Evolutionary conservation across 2,329 filamentous ascomycete species (phyloP).

Genomic region (Penicillium sp.): DNA sequence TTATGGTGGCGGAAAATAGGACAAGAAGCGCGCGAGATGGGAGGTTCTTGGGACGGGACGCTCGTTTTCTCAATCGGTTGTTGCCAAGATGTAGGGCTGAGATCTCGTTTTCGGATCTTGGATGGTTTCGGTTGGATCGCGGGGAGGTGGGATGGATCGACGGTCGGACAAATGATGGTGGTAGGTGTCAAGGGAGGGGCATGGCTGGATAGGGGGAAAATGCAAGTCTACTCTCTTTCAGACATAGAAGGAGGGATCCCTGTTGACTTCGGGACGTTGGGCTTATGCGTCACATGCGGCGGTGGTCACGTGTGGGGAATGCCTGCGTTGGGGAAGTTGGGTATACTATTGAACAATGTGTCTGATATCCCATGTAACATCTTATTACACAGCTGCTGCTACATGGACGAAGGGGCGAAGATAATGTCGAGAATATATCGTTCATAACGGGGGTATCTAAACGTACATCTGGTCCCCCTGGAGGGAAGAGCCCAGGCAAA

Average conservation of each 20-base stretch:
- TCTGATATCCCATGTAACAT: not conserved
- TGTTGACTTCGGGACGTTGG: conserved; percentile 8
- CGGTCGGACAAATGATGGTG: not conserved
- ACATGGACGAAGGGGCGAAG: not conserved
- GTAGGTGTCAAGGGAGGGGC: not conserved
- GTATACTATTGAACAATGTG: not conserved
- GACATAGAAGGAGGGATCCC: conserved; percentile 7
- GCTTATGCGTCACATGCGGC: conserved; percentile 15
- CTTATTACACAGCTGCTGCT: not conserved
- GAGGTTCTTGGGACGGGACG: not conserved
- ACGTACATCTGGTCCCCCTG: conserved; percentile 23
- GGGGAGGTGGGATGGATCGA: not conserved
- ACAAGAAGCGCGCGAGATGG: not conserved
- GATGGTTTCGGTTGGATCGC: not conserved
- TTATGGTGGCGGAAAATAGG: conserved; percentile 7
- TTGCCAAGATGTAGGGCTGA: not conserved
- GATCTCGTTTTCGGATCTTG: not conserved
- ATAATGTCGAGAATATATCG: conserved; percentile 4
- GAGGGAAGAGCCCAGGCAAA: conserved; percentile 4
- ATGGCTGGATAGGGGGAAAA: not conserved
- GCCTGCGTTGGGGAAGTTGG: conserved; percentile 1
- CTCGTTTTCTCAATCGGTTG: not conserved
- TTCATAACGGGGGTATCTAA: conserved; percentile 34
- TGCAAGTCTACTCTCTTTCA: conserved; percentile 1
- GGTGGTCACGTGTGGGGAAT: conserved; percentile 1